Evolutionary conservation across 345 rosid genomes (phyloP), one percentile per base, ranked within the genome.

Genomic region (Fremontodendron californicum): DNA sequence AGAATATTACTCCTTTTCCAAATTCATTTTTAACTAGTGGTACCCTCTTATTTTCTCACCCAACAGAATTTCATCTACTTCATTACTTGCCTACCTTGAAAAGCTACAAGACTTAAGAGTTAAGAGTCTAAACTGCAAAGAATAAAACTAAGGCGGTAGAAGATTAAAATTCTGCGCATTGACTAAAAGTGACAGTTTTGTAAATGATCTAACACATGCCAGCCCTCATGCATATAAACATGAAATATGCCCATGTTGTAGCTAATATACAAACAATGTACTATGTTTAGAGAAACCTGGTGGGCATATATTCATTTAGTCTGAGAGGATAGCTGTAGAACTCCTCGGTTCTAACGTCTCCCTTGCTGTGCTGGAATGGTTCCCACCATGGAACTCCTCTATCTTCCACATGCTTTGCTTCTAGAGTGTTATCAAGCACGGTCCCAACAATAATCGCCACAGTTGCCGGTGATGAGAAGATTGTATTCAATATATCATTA

Each of bases 381-480:
- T 55, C 81, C 99, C 97, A 96, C 99, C 99, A 96, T 7, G 85
- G 82, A 57, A 87, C 49, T 78, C 98, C 99, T 87, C 99, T 89
- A 65, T 89, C 99, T 0, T 31, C 49, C 5, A 25, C 51, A 2
- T 77, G 64, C 74, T 77, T 78, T 0, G 96, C 86, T 0, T 92
- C 93, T 0, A 96, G 87, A 0, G 96, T 93, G 89, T 92, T 93
- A 74, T 96, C 99, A 0, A 96, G 89, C 54, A 88, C 21, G 2
- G 90, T 86, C 21, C 91, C 99, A 0, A 96, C 39, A 0, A 89
- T 88, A 58, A 91, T 86, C 0, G 96, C 98, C 79, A 96, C 89
- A 0, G 94, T 87, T 0, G 97, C 92, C 19, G 96, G 82, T 23
- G 99, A 96, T 23, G 97, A 91, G 90, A 96, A 96, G 65, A 93